phyloP scores from a whole-genome alignment of 148 eudicot species.

The Simmondsia chinensis region DNA sequence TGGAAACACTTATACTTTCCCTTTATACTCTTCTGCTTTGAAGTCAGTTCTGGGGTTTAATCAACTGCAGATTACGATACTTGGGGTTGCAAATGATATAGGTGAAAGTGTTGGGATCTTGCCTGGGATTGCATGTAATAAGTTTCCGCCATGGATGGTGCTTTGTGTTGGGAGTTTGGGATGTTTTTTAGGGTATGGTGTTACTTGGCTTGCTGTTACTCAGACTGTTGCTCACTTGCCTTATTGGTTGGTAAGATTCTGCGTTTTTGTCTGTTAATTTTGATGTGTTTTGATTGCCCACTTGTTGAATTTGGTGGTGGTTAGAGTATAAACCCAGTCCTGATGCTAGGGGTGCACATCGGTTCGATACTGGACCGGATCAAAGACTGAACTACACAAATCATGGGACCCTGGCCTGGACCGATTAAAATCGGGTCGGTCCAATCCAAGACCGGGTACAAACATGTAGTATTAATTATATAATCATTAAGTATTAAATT shows the following conservation, averaged over 20 bases:
- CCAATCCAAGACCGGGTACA: too few relatives aligned
- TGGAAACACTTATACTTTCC: constrained; percentile 67
- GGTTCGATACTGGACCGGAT: too few relatives aligned
- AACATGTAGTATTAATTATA: too few relatives aligned
- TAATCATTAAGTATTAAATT: too few relatives aligned
- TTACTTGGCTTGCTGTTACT: constrained; percentile 85
- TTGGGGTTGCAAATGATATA: constrained; percentile 88
- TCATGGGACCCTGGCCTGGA: too few relatives aligned
- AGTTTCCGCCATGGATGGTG: constrained; percentile 80
- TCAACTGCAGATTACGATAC: constrained; percentile 77
- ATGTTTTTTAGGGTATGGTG: constrained; percentile 81
- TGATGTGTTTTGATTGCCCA: background rate
- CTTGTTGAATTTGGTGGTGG: background rate
- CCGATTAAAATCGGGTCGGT: too few relatives aligned
- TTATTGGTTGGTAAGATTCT: constrained; percentile 58
- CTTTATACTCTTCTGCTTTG: constrained; percentile 56
- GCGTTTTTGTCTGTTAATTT: background rate
- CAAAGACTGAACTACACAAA: too few relatives aligned
- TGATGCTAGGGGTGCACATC: too few relatives aligned
- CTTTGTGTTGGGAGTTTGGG: constrained; percentile 42
- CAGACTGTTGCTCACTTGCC: constrained; percentile 66
- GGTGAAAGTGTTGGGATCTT: constrained; percentile 86
- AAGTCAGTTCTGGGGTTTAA: constrained; percentile 63
- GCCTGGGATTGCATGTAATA: constrained; percentile 83
- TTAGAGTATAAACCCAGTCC: too few relatives aligned